Percentiles rank a stretch among this genome's conserved stretches.
Evolutionary conservation across 352 stramenopile genomes (phyloP).

Genomic region (Phytophthora idaei): DNA sequence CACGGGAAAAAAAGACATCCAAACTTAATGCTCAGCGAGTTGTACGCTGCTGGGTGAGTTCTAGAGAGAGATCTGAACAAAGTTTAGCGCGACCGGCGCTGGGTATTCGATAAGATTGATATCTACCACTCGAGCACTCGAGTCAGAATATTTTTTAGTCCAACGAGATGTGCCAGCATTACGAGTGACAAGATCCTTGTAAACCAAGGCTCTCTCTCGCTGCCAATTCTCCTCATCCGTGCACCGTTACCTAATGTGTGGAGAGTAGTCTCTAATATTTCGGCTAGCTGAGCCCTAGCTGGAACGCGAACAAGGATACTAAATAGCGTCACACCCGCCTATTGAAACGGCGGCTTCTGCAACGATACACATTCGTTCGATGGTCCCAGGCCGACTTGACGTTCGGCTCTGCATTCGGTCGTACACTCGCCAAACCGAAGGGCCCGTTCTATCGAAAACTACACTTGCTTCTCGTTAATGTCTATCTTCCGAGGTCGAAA

Average conservation of each 20-base stretch:
- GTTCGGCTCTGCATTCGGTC: not conserved
- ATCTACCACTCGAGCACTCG: too few relatives aligned
- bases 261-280: conserved; percentile 22
- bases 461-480: not conserved
- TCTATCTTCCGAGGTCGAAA: not conserved
- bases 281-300: conserved; percentile 13
- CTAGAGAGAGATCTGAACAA: too few relatives aligned
- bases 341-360: conserved; percentile 28
- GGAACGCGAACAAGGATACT: conserved; percentile 15
- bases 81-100: too few relatives aligned
- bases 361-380: conserved; percentile 12
- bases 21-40: too few relatives aligned
- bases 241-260: conserved; percentile 7
- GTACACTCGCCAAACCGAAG: conserved; percentile 1
- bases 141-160: too few relatives aligned
- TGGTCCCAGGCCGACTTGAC: conserved; percentile 8
- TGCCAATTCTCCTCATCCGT: conserved; percentile 15
- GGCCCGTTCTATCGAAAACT: conserved; percentile 5
- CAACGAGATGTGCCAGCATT: too few relatives aligned
- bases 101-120: too few relatives aligned
- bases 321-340: not conserved
- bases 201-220: conserved; percentile 8
- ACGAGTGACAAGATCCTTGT: not conserved
- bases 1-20: too few relatives aligned
- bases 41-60: too few relatives aligned